Base-by-base conservation (phyloP, 352 stramenopile genomes). In the Albugo laibachii region DNA sequence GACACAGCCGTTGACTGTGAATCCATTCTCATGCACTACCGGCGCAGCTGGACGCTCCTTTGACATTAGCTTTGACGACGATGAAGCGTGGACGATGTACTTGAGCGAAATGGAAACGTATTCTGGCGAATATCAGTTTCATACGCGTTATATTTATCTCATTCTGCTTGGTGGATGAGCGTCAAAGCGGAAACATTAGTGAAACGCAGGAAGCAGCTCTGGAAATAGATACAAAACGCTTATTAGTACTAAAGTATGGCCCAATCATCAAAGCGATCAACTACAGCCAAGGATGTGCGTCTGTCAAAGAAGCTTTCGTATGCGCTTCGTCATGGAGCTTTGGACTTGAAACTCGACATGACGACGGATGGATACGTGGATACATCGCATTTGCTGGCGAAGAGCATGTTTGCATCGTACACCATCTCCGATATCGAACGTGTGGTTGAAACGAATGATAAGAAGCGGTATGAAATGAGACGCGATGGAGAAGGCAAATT, bases 281-380 rank as follows among this genome's bases (percentile, higher is more conserved):
- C 8, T 3, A 31, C 8, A 8, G 24, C 24, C 24, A 47, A 49
- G 3, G 44, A 53, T 39, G 71, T 87, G 52, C 75, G 63, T 2
- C 53, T 87, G 42, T 86, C 75, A 27, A 91, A 91, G 59, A 62
- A 61, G 34, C 62, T 91, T 37, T 65, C 78, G 35, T 91, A 75
- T 47, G 75, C 67, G 41, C 55, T 91, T 41, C 75, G 78, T 46
- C 78, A 88, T 47, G 73, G 70, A 24, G 78, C 78, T 0, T 52
- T 75, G 34, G 57, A 83, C 52, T 59, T 91, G n/a, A 18, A 62
- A 16, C 51, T 91, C 12, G 49, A 66, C 48, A 91, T 91, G 63
- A 65, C 62, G 18, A 50, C 69, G 35, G 83, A 73, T 0, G 75
- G 78, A 11, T 91, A 69, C 49, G 74, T 88, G 13, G 43, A 62